phyloP scores from a whole-genome alignment of 164 flowering plant genomes.

The Litsea cubeba region DNA sequence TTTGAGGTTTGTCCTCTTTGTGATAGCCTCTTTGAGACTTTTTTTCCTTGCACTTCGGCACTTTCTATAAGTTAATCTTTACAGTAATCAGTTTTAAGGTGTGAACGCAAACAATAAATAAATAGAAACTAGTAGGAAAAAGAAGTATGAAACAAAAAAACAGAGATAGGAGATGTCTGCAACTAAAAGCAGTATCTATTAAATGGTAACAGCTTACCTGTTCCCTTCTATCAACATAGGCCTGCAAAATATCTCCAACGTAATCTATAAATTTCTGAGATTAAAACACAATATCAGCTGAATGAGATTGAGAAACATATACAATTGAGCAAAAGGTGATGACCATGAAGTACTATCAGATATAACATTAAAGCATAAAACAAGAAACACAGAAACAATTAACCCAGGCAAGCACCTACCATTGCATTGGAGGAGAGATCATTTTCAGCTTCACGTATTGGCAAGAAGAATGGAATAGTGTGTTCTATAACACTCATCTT shows the following conservation, averaged over 20 bases:
- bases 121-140: too few species aligned
- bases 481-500: constrained; percentile 94
- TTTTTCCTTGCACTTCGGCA: too few species aligned
- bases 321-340: not conserved
- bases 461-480: constrained; percentile 94
- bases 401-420: constrained; percentile 30
- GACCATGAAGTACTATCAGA: not conserved
- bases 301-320: not conserved
- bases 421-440: constrained; percentile 91
- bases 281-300: constrained; percentile 4
- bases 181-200: too few species aligned
- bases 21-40: too few species aligned
- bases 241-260: constrained; percentile 85
- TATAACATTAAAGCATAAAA: constrained; percentile 1
- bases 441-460: constrained; percentile 86
- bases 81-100: too few species aligned
- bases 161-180: too few species aligned
- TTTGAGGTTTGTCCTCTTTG: too few species aligned
- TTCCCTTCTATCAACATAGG: constrained; percentile 92
- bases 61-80: too few species aligned
- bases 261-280: constrained; percentile 92
- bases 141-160: too few species aligned
- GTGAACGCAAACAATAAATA: too few species aligned
- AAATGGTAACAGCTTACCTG: constrained; percentile 50
- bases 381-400: not conserved